These are phyloP conservation scores for Tremella fuciformis DNA, from an alignment of 768 basidiomycete genomes.

Conservation along the genomic window DNA sequence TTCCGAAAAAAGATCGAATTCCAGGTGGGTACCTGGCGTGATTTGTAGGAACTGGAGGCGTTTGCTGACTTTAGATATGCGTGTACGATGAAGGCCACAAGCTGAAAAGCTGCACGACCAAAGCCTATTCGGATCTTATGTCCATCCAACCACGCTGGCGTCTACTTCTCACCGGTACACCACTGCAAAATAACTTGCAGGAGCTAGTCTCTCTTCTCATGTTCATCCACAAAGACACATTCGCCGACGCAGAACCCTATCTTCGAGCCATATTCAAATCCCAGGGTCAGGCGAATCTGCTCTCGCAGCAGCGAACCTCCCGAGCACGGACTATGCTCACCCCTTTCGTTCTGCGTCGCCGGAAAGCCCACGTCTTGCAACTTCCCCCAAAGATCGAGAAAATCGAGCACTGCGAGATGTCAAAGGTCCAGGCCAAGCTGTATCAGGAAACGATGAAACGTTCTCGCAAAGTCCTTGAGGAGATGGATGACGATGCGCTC, in stretches of 20 bases:
- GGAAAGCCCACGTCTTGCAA: conserved; percentile 90
- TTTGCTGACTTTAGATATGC: conserved; percentile 62
- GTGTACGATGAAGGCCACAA: conserved; percentile 97
- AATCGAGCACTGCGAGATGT: conserved; percentile 95
- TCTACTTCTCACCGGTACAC: conserved; percentile 89
- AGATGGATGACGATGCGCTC: conserved; percentile 42
- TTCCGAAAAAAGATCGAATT: conserved; percentile 78
- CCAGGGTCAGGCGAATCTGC: conserved; percentile 75
- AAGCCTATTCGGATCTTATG: conserved; percentile 84
- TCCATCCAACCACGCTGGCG: conserved; percentile 85
- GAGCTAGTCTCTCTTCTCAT: conserved; percentile 78
- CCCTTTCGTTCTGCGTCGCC: conserved; percentile 92
- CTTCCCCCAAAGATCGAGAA: conserved; percentile 88
- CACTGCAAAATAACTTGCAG: conserved; percentile 64
- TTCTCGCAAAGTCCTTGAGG: conserved; percentile 65
- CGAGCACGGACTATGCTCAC: conserved; percentile 99
- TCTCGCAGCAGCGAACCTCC: conserved; percentile 88
- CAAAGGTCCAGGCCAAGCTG: conserved; percentile 70
- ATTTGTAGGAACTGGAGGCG: not conserved
- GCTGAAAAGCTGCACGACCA: conserved; percentile 96
- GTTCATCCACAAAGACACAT: conserved; percentile 91
- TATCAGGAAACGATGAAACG: conserved; percentile 82
- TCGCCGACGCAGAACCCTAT: conserved; percentile 69
- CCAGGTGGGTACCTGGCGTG: conserved; percentile 65
- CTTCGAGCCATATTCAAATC: conserved; percentile 95